Percentiles rank a stretch among this genome's conserved stretches.
Conservation (phyloP, 2,329 filamentous ascomycete species). For the Neonectria hederae region DNA sequence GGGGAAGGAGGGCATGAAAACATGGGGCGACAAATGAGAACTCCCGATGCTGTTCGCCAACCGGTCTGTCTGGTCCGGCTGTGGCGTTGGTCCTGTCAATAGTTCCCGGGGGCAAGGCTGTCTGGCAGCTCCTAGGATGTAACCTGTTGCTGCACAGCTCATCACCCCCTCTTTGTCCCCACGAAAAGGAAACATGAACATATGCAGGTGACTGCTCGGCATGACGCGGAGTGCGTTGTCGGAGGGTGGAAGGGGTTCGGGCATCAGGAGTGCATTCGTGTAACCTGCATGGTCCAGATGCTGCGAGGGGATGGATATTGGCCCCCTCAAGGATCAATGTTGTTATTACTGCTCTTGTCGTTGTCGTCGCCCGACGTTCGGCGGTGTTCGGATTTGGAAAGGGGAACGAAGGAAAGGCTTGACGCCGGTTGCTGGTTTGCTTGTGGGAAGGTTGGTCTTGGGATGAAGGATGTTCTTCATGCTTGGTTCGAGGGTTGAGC, state of each 20-base stretch:
- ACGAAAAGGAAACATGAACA: conserved; percentile 21
- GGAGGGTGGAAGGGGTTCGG: conserved; percentile 13
- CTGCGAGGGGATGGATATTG: neutral
- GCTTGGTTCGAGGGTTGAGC: neutral
- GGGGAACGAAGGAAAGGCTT: neutral
- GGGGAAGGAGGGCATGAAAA: conserved; percentile 5
- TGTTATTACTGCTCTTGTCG: neutral
- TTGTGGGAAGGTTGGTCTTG: neutral
- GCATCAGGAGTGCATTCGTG: conserved; percentile 14
- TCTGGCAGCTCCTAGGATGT: conserved; percentile 11
- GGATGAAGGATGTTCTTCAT: neutral
- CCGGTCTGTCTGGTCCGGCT: neutral
- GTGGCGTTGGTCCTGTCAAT: conserved; percentile 15
- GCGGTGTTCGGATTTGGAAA: conserved; percentile 12
- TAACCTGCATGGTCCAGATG: conserved; percentile 14
- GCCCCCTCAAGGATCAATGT: neutral
- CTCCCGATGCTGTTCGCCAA: neutral
- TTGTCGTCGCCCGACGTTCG: conserved; percentile 2
- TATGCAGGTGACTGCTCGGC: conserved; percentile 13
- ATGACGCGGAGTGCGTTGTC: conserved; percentile 6
- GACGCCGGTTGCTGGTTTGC: neutral
- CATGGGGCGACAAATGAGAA: conserved; percentile 10
- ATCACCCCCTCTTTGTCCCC: neutral
- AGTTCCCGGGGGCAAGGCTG: conserved; percentile 5
- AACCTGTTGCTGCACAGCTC: conserved; percentile 16